phyloP scores from a whole-genome alignment of 2,329 filamentous ascomycete species.

The Colletotrichum sp. region DNA sequence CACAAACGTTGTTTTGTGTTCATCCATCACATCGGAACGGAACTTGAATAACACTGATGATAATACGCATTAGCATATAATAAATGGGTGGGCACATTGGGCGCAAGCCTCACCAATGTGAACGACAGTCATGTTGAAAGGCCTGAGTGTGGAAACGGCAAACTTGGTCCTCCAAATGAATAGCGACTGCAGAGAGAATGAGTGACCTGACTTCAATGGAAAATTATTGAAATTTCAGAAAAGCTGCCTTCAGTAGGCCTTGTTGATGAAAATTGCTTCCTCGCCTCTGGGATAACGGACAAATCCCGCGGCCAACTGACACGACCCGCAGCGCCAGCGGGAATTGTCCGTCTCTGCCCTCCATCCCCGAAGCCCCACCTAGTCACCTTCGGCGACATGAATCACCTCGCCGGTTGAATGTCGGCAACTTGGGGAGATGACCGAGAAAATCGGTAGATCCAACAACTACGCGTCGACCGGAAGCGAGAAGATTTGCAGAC shows the following conservation, averaged over 20 bases:
- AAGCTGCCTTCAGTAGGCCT: accelerated
- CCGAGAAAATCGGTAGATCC: neutral
- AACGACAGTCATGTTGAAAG: slow-evolving; percentile 35
- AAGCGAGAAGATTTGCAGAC: neutral
- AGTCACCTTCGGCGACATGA: neutral
- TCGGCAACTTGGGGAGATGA: neutral
- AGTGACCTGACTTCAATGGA: accelerated
- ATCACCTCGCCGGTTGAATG: too few relatives aligned
- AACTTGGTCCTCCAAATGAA: accelerated
- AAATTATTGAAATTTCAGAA: neutral
- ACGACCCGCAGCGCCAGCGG: neutral
- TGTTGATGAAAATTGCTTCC: accelerated
- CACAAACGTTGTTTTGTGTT: slow-evolving; percentile 49
- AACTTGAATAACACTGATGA: slow-evolving; percentile 55
- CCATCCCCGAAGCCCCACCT: neutral
- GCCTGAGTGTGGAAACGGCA: accelerated
- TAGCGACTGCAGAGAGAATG: neutral
- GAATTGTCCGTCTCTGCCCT: neutral
- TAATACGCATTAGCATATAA: neutral
- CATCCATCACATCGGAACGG: slow-evolving; percentile 40
- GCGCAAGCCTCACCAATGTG: slow-evolving; percentile 33
- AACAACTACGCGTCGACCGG: accelerated
- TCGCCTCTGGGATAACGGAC: neutral
- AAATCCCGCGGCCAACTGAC: neutral
- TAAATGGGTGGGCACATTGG: neutral